phyloP scores from a whole-genome alignment of 768 basidiomycete genomes.

The Termitomyces sp. region DNA sequence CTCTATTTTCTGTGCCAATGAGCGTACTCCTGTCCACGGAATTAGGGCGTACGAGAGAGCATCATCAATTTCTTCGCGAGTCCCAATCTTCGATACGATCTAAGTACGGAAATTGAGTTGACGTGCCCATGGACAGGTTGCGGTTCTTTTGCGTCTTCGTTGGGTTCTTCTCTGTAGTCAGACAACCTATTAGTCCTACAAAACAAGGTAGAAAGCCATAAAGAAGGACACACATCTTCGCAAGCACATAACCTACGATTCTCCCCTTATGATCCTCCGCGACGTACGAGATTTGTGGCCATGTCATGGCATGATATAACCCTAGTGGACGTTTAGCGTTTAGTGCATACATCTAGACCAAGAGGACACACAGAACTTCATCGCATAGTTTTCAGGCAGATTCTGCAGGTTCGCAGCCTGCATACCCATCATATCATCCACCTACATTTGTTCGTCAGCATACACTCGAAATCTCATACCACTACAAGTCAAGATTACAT shows the following conservation, averaged over 20 bases:
- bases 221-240: constrained; percentile 68
- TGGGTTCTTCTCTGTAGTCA: constrained; percentile 46
- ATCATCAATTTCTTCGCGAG: constrained; percentile 93
- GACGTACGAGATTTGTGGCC: constrained; percentile 92
- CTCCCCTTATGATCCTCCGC: constrained; percentile 86
- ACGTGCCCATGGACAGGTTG: constrained; percentile 74
- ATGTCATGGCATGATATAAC: constrained; percentile 85
- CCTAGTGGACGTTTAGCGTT: constrained; percentile 34
- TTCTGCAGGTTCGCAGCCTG: constrained; percentile 93
- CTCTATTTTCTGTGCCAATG: constrained; percentile 43
- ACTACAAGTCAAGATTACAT: neutral
- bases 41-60: constrained; percentile 67
- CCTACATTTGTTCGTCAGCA: constrained; percentile 31
- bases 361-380: constrained; percentile 60
- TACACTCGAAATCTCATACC: neutral
- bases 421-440: constrained; percentile 87
- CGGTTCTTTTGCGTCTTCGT: constrained; percentile 29
- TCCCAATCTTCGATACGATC: constrained; percentile 87
- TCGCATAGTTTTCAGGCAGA: constrained; percentile 86
- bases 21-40: neutral
- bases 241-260: constrained; percentile 93
- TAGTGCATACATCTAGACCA: neutral
- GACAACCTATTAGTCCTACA: constrained; percentile 6
- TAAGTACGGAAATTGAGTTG: constrained; percentile 92
- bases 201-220: neutral